Evolutionary conservation across 176 grass and related monocot species (phyloP), one percentile per base, ranked within the genome.

Genomic region (Leersia perrieri): DNA sequence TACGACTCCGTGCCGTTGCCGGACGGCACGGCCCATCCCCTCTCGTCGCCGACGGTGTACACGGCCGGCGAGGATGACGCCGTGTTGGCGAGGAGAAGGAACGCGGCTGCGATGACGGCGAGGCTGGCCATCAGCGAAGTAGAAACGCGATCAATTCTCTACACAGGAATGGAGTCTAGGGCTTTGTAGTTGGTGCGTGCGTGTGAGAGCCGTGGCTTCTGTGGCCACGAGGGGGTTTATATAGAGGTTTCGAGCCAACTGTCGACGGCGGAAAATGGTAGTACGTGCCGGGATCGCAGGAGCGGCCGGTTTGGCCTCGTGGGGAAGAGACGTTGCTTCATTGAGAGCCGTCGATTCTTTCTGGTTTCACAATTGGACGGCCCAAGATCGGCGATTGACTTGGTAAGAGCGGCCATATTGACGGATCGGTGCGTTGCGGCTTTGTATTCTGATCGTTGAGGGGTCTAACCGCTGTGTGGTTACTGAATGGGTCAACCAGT

Each of bases 1-100:
- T 94, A 97, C 53, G 81, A 74, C 78, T 91, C 91, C 36, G 72
- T 65, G 64, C 78, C 85, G n/a, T 88, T 89, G 42, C 81, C 83
- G 9, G 72, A 8, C 11, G 94, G 94, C 34, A 91, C 35, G 1
- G 35, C 18, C 94, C 94, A 94, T 20, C 89, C 91, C 5, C 73
- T 44, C 44, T 35, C 66, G 22, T 90, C 85, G 47, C 94, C 94
- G 51, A 97, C 94, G 7, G 26, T 82, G 84, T 79, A 92, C 79
- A 90, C 53, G 29, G 82, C 5, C 28, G 66, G 22, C 45, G 53
- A 11, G 29, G 73, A n/a, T 12, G 72, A 36, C 23, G 29, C 51
- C 1, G 78, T 55, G 2, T 73, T 75, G 3, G 5, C 44, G 34
- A 93, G 83, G 5, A 91, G 32, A 64, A 86, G 31, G 51, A 8